phyloP scores from a whole-genome alignment of 148 eudicot genomes.

The Spergularia bocconei region DNA sequence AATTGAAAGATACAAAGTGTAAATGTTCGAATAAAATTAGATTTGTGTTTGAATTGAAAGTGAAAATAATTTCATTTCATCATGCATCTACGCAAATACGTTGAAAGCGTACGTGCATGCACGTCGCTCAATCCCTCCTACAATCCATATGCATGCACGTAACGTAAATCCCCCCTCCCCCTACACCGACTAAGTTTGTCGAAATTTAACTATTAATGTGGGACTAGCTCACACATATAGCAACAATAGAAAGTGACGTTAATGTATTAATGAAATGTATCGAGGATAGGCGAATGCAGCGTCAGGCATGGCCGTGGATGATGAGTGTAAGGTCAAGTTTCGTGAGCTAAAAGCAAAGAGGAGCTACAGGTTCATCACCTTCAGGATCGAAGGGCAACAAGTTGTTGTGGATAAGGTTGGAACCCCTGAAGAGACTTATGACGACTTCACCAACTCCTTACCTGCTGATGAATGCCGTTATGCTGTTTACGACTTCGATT shows the following conservation, averaged over 20 bases:
- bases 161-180: no score
- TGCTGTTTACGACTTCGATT: constrained; percentile 80
- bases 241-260: no score
- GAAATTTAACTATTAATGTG: no score
- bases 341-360: constrained; percentile 66
- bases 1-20: no score
- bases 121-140: no score
- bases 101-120: no score
- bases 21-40: no score
- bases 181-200: no score
- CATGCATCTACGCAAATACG: no score
- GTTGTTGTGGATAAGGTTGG: constrained; percentile 85
- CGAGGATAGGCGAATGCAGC: constrained; percentile 64
- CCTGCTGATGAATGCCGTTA: constrained; percentile 84
- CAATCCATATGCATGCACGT: not conserved
- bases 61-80: no score
- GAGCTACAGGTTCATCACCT: constrained; percentile 56
- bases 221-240: not conserved
- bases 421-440: constrained; percentile 52
- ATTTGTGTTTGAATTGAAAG: no score
- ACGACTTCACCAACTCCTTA: constrained; percentile 62
- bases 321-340: constrained; percentile 75
- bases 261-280: no score
- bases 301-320: constrained; percentile 77
- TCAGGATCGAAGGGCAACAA: constrained; percentile 66